phyloP scores from a whole-genome alignment of 2,329 filamentous ascomycete species.

The Didymella glomerata region DNA sequence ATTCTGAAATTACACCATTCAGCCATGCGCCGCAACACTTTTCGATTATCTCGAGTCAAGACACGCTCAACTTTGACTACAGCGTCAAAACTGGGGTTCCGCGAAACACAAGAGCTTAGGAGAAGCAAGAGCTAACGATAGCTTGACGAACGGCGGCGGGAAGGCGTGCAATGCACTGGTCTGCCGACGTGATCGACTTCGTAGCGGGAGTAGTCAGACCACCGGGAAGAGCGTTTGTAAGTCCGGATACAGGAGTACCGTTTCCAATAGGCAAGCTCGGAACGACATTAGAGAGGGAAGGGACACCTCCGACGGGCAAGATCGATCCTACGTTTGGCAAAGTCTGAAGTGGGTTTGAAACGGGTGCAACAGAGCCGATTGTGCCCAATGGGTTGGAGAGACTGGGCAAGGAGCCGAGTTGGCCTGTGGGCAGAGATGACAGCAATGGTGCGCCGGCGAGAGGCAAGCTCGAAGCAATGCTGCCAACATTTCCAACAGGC shows the following conservation, averaged over 20 bases:
- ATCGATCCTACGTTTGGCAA: too few species aligned
- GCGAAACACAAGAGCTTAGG: neutral
- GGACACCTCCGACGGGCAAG: neutral
- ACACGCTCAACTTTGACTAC: neutral
- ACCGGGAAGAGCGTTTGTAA: neutral
- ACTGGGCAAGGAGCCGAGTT: too few species aligned
- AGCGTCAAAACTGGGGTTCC: neutral
- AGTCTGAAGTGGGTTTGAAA: too few species aligned
- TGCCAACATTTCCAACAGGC: too few species aligned
- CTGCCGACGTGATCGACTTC: neutral
- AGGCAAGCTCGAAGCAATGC: too few species aligned
- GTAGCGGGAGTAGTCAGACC: neutral
- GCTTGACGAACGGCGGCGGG: conserved; percentile 7
- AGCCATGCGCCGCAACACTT: neutral
- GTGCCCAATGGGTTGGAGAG: too few species aligned
- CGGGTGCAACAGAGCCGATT: too few species aligned
- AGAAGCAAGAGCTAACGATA: conserved; percentile 3
- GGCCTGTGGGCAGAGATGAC: too few species aligned
- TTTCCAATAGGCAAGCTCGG: neutral
- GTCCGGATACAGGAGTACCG: neutral
- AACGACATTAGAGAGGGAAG: neutral
- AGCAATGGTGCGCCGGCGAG: too few species aligned
- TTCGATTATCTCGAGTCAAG: neutral
- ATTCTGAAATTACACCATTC: neutral
- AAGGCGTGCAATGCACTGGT: neutral